Percentiles rank a stretch among this genome's conserved stretches.
Conservation (phyloP, 768 basidiomycete species). For the Terana coerulea region DNA sequence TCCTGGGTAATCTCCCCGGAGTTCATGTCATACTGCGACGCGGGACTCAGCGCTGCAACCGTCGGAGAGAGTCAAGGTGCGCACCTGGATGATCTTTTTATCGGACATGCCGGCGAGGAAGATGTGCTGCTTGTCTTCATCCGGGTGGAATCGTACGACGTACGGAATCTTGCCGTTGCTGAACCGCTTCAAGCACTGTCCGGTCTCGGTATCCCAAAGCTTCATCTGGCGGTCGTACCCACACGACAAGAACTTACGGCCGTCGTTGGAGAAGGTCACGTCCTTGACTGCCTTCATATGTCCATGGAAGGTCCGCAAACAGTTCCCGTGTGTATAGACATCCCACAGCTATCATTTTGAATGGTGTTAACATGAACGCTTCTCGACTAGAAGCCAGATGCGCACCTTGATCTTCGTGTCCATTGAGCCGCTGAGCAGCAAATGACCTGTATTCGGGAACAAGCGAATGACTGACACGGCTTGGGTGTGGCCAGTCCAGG, state of each 20-base stretch:
- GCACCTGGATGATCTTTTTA: slow-evolving; percentile 97
- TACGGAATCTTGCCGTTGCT: slow-evolving; percentile 98
- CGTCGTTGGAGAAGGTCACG: slow-evolving; percentile 92
- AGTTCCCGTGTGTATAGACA: slow-evolving; percentile 94
- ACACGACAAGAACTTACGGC: slow-evolving; percentile 84
- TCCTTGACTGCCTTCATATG: slow-evolving; percentile 97
- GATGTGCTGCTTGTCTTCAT: slow-evolving; percentile 91
- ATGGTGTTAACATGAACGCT: slow-evolving; percentile 11
- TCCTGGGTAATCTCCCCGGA: slow-evolving; percentile 96
- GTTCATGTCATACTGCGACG: slow-evolving; percentile 84
- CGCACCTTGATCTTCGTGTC: slow-evolving; percentile 96
- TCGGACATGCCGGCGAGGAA: slow-evolving; percentile 99
- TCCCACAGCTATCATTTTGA: slow-evolving; percentile 84
- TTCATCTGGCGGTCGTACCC: slow-evolving; percentile 98
- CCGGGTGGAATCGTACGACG: slow-evolving; percentile 93
- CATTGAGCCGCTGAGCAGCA: slow-evolving; percentile 93
- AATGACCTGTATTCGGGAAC: slow-evolving; percentile 91
- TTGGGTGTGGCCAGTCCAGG: slow-evolving; percentile 97
- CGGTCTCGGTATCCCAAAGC: slow-evolving; percentile 99
- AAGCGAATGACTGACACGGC: slow-evolving; percentile 92
- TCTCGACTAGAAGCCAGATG: slow-evolving; percentile 6
- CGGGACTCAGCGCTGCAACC: slow-evolving; percentile 6
- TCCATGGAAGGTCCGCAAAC: slow-evolving; percentile 94
- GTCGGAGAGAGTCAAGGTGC: no score
- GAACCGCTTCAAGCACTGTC: slow-evolving; percentile 95